phyloP scores from a whole-genome alignment of 2,329 filamentous ascomycete species.

The Penicillium sp. region DNA sequence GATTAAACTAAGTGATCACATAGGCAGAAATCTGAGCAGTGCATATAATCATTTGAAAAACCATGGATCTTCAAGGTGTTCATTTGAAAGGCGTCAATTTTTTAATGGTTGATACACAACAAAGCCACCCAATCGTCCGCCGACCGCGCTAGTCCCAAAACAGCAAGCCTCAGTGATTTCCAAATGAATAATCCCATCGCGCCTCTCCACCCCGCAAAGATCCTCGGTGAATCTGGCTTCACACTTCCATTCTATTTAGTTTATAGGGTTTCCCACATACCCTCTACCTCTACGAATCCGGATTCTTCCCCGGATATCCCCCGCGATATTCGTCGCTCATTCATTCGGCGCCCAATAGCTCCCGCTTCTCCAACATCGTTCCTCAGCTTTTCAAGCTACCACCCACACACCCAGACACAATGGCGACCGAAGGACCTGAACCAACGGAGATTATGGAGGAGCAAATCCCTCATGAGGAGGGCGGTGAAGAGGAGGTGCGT shows the following conservation, averaged over 20 bases:
- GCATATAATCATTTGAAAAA: background rate
- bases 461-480: conserved; percentile 42
- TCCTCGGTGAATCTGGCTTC: conserved; percentile 10
- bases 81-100: background rate
- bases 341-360: background rate
- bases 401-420: conserved; percentile 15
- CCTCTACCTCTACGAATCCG: background rate
- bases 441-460: conserved; percentile 37
- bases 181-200: conserved; percentile 12
- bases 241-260: background rate
- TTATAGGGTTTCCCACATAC: background rate
- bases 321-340: background rate
- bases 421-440: conserved; percentile 35
- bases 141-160: conserved; percentile 20
- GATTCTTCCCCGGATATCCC: background rate
- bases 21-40: background rate
- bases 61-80: background rate
- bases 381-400: background rate
- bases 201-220: conserved; percentile 20
- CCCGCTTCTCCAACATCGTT: background rate
- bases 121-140: background rate
- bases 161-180: conserved; percentile 11
- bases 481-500: conserved; percentile 47
- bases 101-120: background rate
- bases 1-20: background rate